phyloP scores from a whole-genome alignment of 2,329 filamentous ascomycete genomes.

The Colletotrichum somersetense region DNA sequence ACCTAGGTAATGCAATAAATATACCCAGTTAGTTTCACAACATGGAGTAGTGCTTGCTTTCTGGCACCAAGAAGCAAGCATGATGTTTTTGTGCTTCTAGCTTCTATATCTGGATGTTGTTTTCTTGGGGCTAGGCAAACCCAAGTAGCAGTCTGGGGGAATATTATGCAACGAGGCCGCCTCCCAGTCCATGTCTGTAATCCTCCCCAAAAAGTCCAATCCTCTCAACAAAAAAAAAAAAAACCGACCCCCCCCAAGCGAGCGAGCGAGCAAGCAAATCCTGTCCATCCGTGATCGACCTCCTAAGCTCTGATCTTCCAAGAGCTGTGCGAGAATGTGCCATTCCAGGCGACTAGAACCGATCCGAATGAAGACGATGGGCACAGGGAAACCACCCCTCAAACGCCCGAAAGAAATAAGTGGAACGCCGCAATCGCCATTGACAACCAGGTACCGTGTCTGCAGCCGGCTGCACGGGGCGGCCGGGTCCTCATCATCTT shows the following conservation, averaged over 20 bases:
- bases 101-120: conserved; percentile 2
- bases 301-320: conserved; percentile 25
- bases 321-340: conserved; percentile 21
- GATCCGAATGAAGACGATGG: conserved; percentile 13
- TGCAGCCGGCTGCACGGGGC: conserved; percentile 11
- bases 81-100: neutral
- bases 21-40: neutral
- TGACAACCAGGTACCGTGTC: neutral
- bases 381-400: conserved; percentile 30
- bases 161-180: conserved; percentile 11
- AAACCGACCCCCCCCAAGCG: too few relatives aligned
- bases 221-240: too few relatives aligned
- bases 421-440: neutral
- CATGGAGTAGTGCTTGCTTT: fast-evolving
- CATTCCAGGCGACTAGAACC: conserved; percentile 27
- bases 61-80: neutral
- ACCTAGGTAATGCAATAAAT: too few relatives aligned
- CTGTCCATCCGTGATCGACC: conserved; percentile 15
- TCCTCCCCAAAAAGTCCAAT: neutral
- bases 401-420: conserved; percentile 13
- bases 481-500: too few relatives aligned
- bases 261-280: neutral
- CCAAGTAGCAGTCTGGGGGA: conserved; percentile 18
- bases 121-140: neutral
- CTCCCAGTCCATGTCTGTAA: neutral